Conservation (phyloP, 2,329 filamentous ascomycete genomes). For the Neofusicoccum sp. region DNA sequence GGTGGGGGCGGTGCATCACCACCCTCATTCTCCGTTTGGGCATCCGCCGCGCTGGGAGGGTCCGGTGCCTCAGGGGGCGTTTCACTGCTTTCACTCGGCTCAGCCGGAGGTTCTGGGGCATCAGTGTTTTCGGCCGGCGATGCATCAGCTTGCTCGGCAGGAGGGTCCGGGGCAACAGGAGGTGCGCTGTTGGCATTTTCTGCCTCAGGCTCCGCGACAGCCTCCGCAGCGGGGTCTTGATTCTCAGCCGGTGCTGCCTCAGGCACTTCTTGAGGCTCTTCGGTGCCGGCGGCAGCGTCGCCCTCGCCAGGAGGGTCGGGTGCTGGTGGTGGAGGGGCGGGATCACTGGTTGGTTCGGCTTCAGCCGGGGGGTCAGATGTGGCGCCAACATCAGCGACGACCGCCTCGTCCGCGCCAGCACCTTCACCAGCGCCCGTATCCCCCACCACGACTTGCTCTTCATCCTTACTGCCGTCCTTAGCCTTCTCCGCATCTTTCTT, state of each 20-base stretch:
- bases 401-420: neutral
- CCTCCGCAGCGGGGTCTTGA: too few species aligned
- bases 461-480: neutral
- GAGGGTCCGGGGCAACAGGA: too few species aligned
- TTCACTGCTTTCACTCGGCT: too few species aligned
- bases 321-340: neutral
- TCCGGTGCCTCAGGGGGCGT: too few species aligned
- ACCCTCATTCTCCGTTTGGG: too few species aligned
- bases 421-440: constrained; percentile 1
- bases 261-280: too few species aligned
- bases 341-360: neutral
- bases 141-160: neutral
- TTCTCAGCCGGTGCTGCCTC: neutral
- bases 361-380: neutral
- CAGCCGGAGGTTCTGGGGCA: too few species aligned
- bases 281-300: too few species aligned
- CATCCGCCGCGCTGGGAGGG: too few species aligned
- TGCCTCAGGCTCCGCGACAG: too few species aligned
- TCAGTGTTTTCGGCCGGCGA: neutral
- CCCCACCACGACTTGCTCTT: neutral
- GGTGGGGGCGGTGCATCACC: neutral
- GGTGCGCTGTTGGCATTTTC: too few species aligned
- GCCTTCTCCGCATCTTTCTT: neutral
- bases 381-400: constrained; percentile 7
- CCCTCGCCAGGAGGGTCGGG: neutral